Percentiles rank a stretch among this genome's conserved stretches.
Evolutionary conservation across 768 basidiomycete species (phyloP).

Genomic region (Rickenella mellea): DNA sequence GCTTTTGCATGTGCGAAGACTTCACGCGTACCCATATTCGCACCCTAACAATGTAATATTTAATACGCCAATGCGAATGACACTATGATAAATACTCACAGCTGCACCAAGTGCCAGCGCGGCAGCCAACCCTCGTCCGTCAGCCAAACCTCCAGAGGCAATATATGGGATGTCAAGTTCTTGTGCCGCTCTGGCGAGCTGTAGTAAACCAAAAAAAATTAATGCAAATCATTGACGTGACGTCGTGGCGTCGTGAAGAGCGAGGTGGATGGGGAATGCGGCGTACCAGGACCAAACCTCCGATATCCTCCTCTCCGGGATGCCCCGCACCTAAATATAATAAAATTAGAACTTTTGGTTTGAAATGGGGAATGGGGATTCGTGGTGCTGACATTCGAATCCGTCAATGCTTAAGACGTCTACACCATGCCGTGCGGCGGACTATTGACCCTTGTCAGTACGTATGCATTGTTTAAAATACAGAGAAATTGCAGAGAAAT

Average conservation of each 20-base stretch:
- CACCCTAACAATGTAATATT: slow-evolving; percentile 39
- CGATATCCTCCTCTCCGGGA: slow-evolving; percentile 91
- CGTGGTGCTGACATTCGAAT: slow-evolving; percentile 61
- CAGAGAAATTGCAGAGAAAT: background rate
- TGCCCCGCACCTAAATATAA: slow-evolving; percentile 72
- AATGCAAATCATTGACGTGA: background rate
- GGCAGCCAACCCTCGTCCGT: slow-evolving; percentile 75
- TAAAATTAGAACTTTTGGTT: slow-evolving; percentile 7
- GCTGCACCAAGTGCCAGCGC: slow-evolving; percentile 74
- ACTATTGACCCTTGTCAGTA: slow-evolving; percentile 18
- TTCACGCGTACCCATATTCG: slow-evolving; percentile 58
- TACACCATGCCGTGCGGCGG: slow-evolving; percentile 70
- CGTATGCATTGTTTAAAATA: slow-evolving; percentile 17
- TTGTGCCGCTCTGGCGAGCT: slow-evolving; percentile 82
- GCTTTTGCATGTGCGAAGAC: background rate
- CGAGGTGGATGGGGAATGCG: slow-evolving; percentile 2
- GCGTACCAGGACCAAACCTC: slow-evolving; percentile 70
- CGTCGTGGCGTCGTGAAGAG: background rate
- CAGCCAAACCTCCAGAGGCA: slow-evolving; percentile 86
- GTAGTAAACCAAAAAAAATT: background rate
- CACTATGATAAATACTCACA: slow-evolving; percentile 31
- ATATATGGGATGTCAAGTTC: slow-evolving; percentile 81
- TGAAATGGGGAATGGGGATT: background rate
- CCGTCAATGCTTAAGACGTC: slow-evolving; percentile 86
- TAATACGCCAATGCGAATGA: slow-evolving; percentile 1